Percentiles rank a stretch among this genome's conserved stretches.
Conservation (phyloP, 2,329 filamentous ascomycete genomes). For the Tolypocladium endophyticum region DNA sequence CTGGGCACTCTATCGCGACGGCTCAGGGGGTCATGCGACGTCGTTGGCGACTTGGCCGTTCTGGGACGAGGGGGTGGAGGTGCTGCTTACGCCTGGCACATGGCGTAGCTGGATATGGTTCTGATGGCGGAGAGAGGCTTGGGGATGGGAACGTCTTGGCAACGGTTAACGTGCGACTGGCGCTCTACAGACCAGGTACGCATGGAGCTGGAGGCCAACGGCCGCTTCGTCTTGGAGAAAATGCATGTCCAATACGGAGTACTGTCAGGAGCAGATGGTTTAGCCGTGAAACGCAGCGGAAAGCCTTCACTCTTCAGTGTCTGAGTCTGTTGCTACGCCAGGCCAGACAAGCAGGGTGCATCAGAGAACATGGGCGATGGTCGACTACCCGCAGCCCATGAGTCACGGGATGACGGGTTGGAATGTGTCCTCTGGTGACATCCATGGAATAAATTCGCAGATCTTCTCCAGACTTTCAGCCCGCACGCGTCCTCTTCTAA, state of each 20-base stretch:
- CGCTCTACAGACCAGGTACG: no score
- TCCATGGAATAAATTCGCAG: not conserved
- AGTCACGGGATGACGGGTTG: not conserved
- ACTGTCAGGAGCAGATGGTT: not conserved
- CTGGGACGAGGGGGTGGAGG: not conserved
- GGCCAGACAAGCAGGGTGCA: not conserved
- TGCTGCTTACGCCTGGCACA: not conserved
- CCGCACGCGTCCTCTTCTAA: no score
- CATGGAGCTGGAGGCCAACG: no score
- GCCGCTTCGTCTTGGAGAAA: no score
- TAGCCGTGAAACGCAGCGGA: not conserved
- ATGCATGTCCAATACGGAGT: not conserved
- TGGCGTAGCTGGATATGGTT: not conserved
- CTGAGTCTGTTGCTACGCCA: not conserved
- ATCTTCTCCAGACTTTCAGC: no score
- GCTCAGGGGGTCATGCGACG: not conserved
- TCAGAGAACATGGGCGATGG: not conserved
- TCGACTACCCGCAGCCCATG: not conserved
- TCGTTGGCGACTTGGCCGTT: not conserved
- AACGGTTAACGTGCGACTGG: not conserved
- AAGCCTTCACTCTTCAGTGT: not conserved
- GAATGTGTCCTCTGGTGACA: not conserved
- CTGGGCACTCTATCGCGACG: not conserved
- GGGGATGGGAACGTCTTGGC: not conserved
- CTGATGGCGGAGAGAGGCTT: not conserved